Base-by-base conservation (phyloP, 345 rosid species). In the Sisymbrium irio region DNA sequence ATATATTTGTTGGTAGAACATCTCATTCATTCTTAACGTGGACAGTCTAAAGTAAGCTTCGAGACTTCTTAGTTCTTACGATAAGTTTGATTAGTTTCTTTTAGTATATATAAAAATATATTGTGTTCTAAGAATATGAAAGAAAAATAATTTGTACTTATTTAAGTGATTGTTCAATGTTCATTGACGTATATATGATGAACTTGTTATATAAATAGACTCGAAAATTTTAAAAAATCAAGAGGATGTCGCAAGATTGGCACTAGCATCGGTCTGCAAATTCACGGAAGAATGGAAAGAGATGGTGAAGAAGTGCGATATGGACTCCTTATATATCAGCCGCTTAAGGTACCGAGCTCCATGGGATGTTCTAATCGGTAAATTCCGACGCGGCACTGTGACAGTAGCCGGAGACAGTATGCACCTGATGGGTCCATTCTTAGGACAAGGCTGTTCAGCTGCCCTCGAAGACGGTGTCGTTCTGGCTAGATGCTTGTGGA, bases 401-500 rank as follows among this genome's bases (percentile, higher is more conserved):
- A 84, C 83, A 22, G 86, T 86, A 9, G 85, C 86, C 1, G 84
- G 93, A 7, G 85, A 83, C 35, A 80, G 83, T 42, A 72, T 86
- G 86, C 90, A 84, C 9, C 45, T 70, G 17, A 88, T 84, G 90
- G 80, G 81, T 37, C 93, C 86, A 7, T 83, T 81, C 65, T 13
- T 83, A 7, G 86, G 87, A 41, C 89, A 84, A 55, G 90, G 87
- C 4, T 83, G 84, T 20, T 80, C 85, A 0, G 80, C 84, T 14
- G 78, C 79, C 0, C 46, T 83, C 0, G 90, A 88, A 53, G 90
- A 86, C 28, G 86, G 85, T 5, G 54, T 84, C 19, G 89, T 86
- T 36, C 77, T 88, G 4, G 85, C 81, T 9, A 74, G 87, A 50
- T 80, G 85, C 74, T 77, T 80, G 75, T 75, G 82, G 40, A 65